phyloP scores from a whole-genome alignment of 2,329 filamentous ascomycete genomes.

The Alternaria atra region DNA sequence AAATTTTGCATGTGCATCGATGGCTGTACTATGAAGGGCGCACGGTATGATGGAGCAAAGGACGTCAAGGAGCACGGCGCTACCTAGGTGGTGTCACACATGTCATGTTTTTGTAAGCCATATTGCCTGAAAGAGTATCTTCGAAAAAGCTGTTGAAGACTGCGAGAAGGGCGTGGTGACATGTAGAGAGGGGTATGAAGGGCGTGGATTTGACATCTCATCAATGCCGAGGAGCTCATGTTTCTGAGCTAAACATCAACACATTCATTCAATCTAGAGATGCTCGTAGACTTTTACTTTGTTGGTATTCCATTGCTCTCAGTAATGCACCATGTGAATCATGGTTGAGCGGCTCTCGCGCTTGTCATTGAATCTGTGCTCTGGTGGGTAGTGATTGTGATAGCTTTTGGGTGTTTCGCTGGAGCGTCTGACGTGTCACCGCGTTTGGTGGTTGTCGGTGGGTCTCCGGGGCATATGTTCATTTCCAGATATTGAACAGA shows the following conservation, averaged over 20 bases:
- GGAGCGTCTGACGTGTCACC: neutral
- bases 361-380: neutral
- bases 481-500: neutral
- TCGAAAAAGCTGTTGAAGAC: neutral
- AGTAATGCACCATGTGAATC: too few relatives aligned
- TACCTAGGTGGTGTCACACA: neutral
- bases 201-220: neutral
- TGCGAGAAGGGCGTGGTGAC: neutral
- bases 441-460: constrained; percentile 6
- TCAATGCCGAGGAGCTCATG: neutral
- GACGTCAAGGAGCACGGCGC: neutral
- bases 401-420: neutral
- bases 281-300: neutral
- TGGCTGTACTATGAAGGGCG: neutral
- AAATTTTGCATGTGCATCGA: neutral
- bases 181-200: constrained; percentile 1
- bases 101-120: neutral
- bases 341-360: neutral
- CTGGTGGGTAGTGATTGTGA: neutral
- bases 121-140: neutral
- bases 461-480: neutral
- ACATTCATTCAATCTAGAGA: neutral
- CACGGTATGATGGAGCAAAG: neutral
- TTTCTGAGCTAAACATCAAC: neutral
- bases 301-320: too few relatives aligned